These are phyloP conservation scores for Mimosa pudica DNA, from an alignment of 306 rosid genomes.

Conservation along the genomic window DNA sequence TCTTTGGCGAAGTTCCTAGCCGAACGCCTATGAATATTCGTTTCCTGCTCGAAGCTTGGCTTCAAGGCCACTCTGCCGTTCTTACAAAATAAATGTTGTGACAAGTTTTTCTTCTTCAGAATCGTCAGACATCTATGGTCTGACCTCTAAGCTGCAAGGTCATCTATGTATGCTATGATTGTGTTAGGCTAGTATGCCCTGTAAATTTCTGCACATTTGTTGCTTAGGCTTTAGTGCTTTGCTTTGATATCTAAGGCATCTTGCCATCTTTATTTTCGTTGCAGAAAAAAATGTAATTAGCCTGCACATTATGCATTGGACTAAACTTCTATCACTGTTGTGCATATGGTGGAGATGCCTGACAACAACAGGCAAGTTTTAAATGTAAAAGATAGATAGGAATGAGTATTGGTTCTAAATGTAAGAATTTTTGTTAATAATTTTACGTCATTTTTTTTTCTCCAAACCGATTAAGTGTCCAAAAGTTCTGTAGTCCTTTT, in stretches of 20 bases:
- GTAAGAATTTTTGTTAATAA: too few relatives aligned
- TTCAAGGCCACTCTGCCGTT: slow-evolving; percentile 64
- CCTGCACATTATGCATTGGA: not conserved
- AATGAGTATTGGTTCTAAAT: too few relatives aligned
- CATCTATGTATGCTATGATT: not conserved
- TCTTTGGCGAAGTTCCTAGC: slow-evolving; percentile 59
- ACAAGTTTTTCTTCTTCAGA: not conserved
- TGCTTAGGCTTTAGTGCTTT: slow-evolving; percentile 3
- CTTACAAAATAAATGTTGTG: not conserved
- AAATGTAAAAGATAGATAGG: too few relatives aligned
- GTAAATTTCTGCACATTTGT: not conserved
- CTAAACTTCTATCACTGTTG: not conserved
- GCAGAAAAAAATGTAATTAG: not conserved
- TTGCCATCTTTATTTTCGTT: not conserved
- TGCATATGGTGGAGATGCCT: not conserved
- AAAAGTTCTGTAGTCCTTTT: not conserved
- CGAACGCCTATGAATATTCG: slow-evolving; percentile 51
- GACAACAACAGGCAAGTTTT: not conserved
- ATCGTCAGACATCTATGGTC: not conserved
- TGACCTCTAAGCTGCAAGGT: not conserved
- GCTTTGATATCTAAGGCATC: not conserved
- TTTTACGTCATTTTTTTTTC: not conserved
- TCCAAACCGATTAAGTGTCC: not conserved
- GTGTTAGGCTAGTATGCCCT: not conserved
- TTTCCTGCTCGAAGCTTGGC: slow-evolving; percentile 26